Evolutionary conservation across 257 asterid genomes (phyloP).

Genomic region (Eustoma russellianum): DNA sequence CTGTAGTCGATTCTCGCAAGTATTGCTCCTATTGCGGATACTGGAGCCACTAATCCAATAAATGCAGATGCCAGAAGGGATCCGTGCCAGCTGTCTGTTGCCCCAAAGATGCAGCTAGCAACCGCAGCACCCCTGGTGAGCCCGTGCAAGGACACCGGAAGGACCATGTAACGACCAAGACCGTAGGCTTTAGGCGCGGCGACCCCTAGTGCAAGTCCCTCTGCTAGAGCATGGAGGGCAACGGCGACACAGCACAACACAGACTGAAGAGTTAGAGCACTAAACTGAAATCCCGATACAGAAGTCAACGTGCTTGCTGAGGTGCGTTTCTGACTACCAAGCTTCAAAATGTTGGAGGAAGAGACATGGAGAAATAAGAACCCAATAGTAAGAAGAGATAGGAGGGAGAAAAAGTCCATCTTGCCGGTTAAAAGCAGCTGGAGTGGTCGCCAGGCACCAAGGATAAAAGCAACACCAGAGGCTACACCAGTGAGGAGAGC

Average conservation of each 20-base stretch:
- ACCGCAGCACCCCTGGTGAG: constrained; percentile 96
- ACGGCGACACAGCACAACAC: constrained; percentile 61
- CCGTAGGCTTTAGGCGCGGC: constrained; percentile 99
- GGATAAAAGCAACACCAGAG: constrained; percentile 85
- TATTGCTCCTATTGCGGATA: constrained; percentile 83
- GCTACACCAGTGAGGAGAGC: constrained; percentile 91
- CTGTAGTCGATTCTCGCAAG: constrained; percentile 85
- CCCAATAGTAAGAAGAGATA: constrained; percentile 52
- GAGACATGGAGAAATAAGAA: constrained; percentile 38
- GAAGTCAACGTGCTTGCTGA: constrained; percentile 50
- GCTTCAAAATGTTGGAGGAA: constrained; percentile 36
- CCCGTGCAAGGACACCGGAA: constrained; percentile 91
- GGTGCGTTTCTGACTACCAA: constrained; percentile 50
- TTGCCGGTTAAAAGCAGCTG: constrained; percentile 66
- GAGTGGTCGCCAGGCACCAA: constrained; percentile 86
- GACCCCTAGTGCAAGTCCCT: constrained; percentile 94
- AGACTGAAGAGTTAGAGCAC: constrained; percentile 78
- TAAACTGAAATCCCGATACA: constrained; percentile 34
- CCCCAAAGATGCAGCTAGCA: constrained; percentile 88
- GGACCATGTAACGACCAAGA: constrained; percentile 90
- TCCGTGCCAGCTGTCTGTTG: constrained; percentile 88
- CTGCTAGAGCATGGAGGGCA: constrained; percentile 80
- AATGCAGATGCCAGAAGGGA: constrained; percentile 72
- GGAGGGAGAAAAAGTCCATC: constrained; percentile 50
- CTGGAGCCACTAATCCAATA: constrained; percentile 73